A percentile compares a stretch with the other conserved stretches of the same genome.
Conservation (phyloP, 495 filamentous ascomycete genomes). For the Echria macrotheca region DNA sequence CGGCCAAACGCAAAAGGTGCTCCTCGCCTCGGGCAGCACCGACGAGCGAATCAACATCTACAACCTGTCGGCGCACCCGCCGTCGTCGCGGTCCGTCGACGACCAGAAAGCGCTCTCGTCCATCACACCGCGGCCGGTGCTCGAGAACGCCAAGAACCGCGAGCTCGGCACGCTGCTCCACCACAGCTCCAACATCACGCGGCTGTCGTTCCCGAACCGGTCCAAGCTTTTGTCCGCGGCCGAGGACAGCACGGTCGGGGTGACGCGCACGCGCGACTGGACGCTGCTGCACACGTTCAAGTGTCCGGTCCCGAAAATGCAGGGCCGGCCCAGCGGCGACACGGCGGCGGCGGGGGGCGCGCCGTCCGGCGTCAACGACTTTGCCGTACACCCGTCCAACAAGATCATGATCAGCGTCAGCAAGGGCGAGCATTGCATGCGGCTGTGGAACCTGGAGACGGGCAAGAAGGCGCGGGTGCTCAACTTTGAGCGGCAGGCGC, state of each 20-base stretch:
- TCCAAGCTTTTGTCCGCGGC: slow-evolving; percentile 78
- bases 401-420: slow-evolving; percentile 92
- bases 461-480: slow-evolving; percentile 91
- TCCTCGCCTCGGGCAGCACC: slow-evolving; percentile 81
- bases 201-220: slow-evolving; percentile 75
- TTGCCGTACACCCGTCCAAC: slow-evolving; percentile 91
- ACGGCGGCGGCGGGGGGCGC: slow-evolving; percentile 76
- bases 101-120: slow-evolving; percentile 49
- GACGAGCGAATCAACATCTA: slow-evolving; percentile 96
- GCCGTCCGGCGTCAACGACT: slow-evolving; percentile 89
- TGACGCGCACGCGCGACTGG: slow-evolving; percentile 86
- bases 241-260: slow-evolving; percentile 83
- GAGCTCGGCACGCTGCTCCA: slow-evolving; percentile 83
- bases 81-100: slow-evolving; percentile 36
- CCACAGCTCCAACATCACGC: slow-evolving; percentile 73
- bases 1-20: slow-evolving; percentile 60
- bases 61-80: slow-evolving; percentile 71
- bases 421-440: slow-evolving; percentile 82
- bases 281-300: slow-evolving; percentile 83
- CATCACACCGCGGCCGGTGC: slow-evolving; percentile 60
- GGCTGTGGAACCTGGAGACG: slow-evolving; percentile 94
- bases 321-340: slow-evolving; percentile 82
- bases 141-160: slow-evolving; percentile 79
- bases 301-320: slow-evolving; percentile 75
- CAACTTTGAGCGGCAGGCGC: slow-evolving; percentile 65